Base-by-base conservation (phyloP, 2,329 filamentous ascomycete species). In the Aspergillus udagawae region DNA sequence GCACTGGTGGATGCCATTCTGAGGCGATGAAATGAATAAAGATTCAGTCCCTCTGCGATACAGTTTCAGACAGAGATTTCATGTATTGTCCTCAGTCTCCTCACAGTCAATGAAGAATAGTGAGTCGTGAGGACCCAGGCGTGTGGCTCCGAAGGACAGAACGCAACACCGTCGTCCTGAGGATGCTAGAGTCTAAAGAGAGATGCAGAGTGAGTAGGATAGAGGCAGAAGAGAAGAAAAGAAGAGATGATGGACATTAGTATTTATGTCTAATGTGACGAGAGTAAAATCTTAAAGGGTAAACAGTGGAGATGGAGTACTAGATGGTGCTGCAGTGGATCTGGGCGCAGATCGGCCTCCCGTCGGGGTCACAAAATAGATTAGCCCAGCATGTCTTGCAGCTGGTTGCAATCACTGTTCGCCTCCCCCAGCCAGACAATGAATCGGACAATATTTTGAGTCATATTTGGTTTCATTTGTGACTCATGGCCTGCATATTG, bases 1-100 rank as follows among this genome's bases (percentile, higher is more conserved):
- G 74, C 73, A 23, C 68, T 63, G 23, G 61, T 61, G 21, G 70
- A 68, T 45, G 70, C 38, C 71, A 75, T 76, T 44, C 42, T 65
- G 48, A 28, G 35, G 17, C 4, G 38, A n/a, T 14, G 12, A 4
- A 21, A 23, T 32, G 28, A 28, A 5, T 38, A 2, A 25, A 23
- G 20, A 21, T 28, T 49, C 20, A 10, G 14, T 10, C 4, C 20
- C 8, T 7, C 44, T 3, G 10, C n/a, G n/a, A 45, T 25, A 8
- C 10, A 14, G 20, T 27, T 3, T 47, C 20, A 47, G 4, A 2
- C 20, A 47, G 4, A 2, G 23, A 3, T 9, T 25, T 47, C 21
- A 27, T 25, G 4, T 21, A 44, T 5, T 17, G 6, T 38, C 6
- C 14, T 25, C 25, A 5, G 25, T 25, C 25, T 25, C 25, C 3